Percentiles rank a stretch among this genome's conserved stretches.
Evolutionary conservation across 768 basidiomycete genomes (phyloP).

Genomic region (Trametes cubensis): DNA sequence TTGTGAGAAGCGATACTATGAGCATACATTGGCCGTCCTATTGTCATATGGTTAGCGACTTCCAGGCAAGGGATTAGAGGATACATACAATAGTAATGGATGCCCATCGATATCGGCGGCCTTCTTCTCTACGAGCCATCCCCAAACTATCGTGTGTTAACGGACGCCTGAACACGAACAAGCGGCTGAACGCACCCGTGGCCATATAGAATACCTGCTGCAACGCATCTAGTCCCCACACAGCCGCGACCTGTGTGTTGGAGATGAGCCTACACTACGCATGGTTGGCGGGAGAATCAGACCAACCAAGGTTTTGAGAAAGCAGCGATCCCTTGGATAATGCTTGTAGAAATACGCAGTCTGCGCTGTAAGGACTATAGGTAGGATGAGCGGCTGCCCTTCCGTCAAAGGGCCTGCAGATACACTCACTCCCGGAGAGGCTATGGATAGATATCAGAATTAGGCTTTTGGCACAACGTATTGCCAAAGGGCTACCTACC

Average conservation of each 20-base stretch:
- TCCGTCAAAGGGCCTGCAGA: neutral
- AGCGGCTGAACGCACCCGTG: neutral
- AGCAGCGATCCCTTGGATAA: neutral
- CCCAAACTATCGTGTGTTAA: neutral
- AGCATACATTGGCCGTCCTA: neutral
- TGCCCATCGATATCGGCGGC: neutral
- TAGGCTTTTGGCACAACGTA: neutral
- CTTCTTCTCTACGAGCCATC: neutral
- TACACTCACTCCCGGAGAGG: neutral
- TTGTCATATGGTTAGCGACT: neutral
- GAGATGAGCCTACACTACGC: neutral
- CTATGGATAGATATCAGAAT: neutral
- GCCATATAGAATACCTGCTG: conserved; percentile 2
- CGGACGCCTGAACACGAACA: neutral
- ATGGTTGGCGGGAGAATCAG: neutral
- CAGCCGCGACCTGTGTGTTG: neutral
- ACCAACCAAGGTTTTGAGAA: neutral
- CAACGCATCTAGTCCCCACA: neutral
- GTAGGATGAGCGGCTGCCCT: neutral
- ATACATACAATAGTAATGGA: neutral
- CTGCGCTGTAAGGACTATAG: neutral
- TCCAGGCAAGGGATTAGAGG: neutral
- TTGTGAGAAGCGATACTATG: neutral
- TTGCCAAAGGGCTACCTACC: neutral
- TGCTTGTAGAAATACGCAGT: neutral